Evolutionary conservation across 2,329 filamentous ascomycete species (phyloP).

Genomic region (Lecanicillium sp.): DNA sequence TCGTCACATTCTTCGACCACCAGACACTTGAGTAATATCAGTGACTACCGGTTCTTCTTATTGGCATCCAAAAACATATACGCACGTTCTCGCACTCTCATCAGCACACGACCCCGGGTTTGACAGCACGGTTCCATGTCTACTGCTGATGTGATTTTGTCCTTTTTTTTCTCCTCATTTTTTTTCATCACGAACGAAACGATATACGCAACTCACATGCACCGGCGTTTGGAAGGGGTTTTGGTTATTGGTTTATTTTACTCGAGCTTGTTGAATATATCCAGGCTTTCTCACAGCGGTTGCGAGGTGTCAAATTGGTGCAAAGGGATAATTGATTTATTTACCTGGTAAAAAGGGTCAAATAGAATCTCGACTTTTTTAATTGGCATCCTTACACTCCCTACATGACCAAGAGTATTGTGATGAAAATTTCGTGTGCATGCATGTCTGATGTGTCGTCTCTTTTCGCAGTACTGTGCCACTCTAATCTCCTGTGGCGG

Average conservation of each 20-base stretch:
- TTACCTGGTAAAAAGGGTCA: background rate
- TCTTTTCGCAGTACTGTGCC: too few relatives aligned
- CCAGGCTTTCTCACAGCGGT: background rate
- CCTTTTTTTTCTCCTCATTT: background rate
- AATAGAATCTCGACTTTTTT: background rate
- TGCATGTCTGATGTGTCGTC: too few relatives aligned
- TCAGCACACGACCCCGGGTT: background rate
- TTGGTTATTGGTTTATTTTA: background rate
- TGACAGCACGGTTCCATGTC: conserved; percentile 8
- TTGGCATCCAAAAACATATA: background rate
- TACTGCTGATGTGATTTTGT: background rate
- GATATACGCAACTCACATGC: conserved; percentile 5
- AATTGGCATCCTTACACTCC: background rate
- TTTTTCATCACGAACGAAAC: conserved; percentile 5
- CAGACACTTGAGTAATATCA: too few relatives aligned
- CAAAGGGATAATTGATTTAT: background rate
- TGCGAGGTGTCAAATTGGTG: background rate
- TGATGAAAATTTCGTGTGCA: too few relatives aligned
- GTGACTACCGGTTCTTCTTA: background rate
- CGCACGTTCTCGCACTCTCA: background rate
- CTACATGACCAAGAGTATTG: too few relatives aligned
- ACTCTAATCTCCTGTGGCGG: too few relatives aligned
- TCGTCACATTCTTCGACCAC: background rate
- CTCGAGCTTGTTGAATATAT: background rate
- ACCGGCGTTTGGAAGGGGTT: conserved; percentile 2